These are phyloP conservation scores for Penicillium psychrosexuale DNA, from an alignment of 2,329 filamentous ascomycete genomes.

Conservation along the genomic window DNA sequence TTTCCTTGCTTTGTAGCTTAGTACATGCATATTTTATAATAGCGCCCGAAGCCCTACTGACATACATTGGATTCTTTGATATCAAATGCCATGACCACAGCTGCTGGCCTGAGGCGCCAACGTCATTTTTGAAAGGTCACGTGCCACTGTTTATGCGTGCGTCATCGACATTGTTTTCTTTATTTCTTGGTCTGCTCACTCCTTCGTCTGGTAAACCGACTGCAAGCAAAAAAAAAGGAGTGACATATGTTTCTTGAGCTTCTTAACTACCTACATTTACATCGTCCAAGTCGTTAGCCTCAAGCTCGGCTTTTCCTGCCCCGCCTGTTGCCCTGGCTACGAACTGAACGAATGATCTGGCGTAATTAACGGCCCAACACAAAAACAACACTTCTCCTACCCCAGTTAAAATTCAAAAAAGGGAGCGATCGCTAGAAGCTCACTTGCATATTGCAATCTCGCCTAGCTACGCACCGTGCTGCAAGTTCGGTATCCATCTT, in stretches of 20 bases:
- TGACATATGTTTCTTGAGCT: background rate
- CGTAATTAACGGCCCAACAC: constrained; percentile 17
- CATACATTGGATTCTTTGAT: background rate
- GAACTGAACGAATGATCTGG: constrained; percentile 18
- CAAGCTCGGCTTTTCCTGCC: constrained; percentile 7
- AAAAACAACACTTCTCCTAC: constrained; percentile 14
- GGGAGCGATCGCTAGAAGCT: constrained; percentile 19
- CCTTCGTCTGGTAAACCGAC: background rate
- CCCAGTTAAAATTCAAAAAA: constrained; percentile 16
- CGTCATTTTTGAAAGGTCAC: background rate
- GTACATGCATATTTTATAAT: no score
- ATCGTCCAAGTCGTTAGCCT: background rate
- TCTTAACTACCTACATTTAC: background rate
- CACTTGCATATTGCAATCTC: constrained; percentile 9
- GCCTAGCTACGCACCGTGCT: constrained; percentile 5
- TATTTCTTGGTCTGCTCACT: background rate
- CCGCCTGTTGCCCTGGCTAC: constrained; percentile 43
- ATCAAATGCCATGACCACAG: background rate
- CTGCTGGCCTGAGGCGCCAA: background rate
- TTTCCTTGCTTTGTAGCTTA: no score
- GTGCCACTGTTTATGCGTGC: constrained; percentile 2
- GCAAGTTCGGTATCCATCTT: constrained; percentile 6
- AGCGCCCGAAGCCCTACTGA: no score
- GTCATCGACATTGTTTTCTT: constrained; percentile 6
- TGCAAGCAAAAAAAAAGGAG: background rate